Conservation (phyloP, 2,329 filamentous ascomycete genomes). For the Zalaria sp. region DNA sequence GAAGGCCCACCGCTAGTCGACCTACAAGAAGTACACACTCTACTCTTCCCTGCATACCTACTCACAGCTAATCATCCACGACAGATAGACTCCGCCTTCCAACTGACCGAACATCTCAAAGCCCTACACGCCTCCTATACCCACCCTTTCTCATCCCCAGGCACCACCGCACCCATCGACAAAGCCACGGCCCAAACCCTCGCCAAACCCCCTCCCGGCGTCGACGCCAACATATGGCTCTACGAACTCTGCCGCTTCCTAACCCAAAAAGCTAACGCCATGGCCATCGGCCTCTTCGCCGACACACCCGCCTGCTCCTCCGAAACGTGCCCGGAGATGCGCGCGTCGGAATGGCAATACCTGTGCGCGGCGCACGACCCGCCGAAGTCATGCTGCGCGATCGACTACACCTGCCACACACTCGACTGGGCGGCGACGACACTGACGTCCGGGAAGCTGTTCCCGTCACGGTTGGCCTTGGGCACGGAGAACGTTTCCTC, state of each 20-base stretch:
- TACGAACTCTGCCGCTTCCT: slow-evolving; percentile 97
- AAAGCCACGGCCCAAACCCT: slow-evolving; percentile 62
- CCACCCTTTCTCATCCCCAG: slow-evolving; percentile 51
- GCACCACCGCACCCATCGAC: slow-evolving; percentile 63
- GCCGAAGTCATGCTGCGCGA: slow-evolving; percentile 92
- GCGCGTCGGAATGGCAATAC: slow-evolving; percentile 97
- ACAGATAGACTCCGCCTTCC: slow-evolving; percentile 97
- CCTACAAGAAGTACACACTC: slow-evolving; percentile 53
- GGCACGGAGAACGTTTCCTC: slow-evolving; percentile 23
- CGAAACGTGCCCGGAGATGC: slow-evolving; percentile 91
- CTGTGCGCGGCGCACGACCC: slow-evolving; percentile 94
- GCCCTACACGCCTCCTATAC: slow-evolving; percentile 78
- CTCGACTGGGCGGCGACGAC: slow-evolving; percentile 95
- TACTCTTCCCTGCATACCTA: not conserved
- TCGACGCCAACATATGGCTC: slow-evolving; percentile 84
- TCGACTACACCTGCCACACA: slow-evolving; percentile 98
- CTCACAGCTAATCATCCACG: slow-evolving; percentile 11
- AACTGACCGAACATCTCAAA: slow-evolving; percentile 92
- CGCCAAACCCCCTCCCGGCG: slow-evolving; percentile 63
- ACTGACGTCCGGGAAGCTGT: slow-evolving; percentile 87
- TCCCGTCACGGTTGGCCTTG: slow-evolving; percentile 66
- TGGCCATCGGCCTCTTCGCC: slow-evolving; percentile 86
- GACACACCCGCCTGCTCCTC: slow-evolving; percentile 81
- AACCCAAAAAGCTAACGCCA: slow-evolving; percentile 82
- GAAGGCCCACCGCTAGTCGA: slow-evolving; percentile 80